Evolutionary conservation across 495 filamentous ascomycete genomes (phyloP).

Genomic region (Trichoderma virens): DNA sequence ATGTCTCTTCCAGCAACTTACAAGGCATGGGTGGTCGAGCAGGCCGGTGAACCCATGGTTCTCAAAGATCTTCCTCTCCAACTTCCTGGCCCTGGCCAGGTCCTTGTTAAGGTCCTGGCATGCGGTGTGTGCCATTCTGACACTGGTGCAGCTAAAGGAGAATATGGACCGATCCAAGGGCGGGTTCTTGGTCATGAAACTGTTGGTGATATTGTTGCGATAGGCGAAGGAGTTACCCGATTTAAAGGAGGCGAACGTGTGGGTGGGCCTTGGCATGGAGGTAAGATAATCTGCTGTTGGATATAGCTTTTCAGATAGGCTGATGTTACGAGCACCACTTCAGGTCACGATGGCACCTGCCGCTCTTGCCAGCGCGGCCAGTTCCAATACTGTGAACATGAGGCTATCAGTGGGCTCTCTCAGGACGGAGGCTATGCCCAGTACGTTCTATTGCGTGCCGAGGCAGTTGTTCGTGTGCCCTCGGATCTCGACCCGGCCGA

Average conservation of each 20-base stretch:
- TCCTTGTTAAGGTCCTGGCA: constrained; percentile 47
- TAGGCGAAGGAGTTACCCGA: constrained; percentile 36
- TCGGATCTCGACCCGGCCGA: constrained; percentile 47
- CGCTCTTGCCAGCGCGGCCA: constrained; percentile 38
- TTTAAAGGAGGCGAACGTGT: constrained; percentile 41
- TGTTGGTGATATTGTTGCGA: constrained; percentile 43
- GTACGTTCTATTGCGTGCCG: constrained; percentile 52
- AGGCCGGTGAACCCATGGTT: constrained; percentile 27
- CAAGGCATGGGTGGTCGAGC: constrained; percentile 39
- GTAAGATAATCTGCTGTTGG: too few species aligned
- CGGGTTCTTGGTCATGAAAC: constrained; percentile 49
- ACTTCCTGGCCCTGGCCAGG: constrained; percentile 31
- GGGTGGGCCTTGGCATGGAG: constrained; percentile 51
- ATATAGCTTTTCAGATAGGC: too few species aligned
- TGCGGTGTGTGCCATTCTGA: constrained; percentile 49
- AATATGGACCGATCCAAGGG: constrained; percentile 36
- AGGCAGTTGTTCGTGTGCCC: constrained; percentile 56
- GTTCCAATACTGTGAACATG: constrained; percentile 49
- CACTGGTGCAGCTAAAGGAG: constrained; percentile 26
- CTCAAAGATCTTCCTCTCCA: constrained; percentile 37
- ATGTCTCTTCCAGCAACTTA: constrained; percentile 43
- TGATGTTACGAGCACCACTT: too few species aligned
- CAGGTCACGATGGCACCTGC: constrained; percentile 42
- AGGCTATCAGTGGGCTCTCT: constrained; percentile 43
- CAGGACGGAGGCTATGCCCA: constrained; percentile 53